phyloP scores from a whole-genome alignment of 2,329 filamentous ascomycete genomes.

The Paracamarosporium sp. region DNA sequence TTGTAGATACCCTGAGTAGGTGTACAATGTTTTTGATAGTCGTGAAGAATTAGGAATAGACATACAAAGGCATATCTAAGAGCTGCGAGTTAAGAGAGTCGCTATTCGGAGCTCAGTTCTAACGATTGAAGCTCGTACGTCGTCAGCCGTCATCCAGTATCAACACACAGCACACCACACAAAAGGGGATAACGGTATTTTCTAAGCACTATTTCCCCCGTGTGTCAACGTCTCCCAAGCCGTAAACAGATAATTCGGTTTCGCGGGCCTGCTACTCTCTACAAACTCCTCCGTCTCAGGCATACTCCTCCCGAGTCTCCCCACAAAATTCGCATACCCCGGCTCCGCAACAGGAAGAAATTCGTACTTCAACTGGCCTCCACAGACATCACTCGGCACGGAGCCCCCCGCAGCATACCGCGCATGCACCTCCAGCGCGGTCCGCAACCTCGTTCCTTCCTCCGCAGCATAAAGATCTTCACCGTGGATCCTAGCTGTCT shows the following conservation, averaged over 20 bases:
- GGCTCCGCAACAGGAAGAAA: conserved; percentile 2
- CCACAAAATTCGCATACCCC: neutral
- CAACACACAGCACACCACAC: too few species aligned
- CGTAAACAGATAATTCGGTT: conserved; percentile 3
- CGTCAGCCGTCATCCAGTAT: too few species aligned
- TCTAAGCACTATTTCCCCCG: too few species aligned
- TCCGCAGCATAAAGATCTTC: neutral
- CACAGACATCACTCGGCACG: neutral
- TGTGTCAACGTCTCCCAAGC: conserved; percentile 2
- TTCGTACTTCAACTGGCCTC: neutral
- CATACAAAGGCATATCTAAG: too few species aligned
- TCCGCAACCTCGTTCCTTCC: neutral
- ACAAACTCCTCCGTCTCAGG: neutral
- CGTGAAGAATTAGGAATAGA: too few species aligned
- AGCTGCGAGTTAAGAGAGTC: too few species aligned
- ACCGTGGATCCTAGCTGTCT: conserved; percentile 1
- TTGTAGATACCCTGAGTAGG: neutral
- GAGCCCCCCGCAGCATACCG: neutral
- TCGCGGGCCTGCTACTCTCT: neutral
- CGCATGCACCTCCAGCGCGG: conserved; percentile 3
- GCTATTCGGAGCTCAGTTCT: too few species aligned
- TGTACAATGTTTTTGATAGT: neutral
- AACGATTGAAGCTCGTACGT: too few species aligned
- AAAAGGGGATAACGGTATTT: too few species aligned
- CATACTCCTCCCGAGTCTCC: neutral